Base-by-base conservation (phyloP, 2,329 filamentous ascomycete species). In the Verticillium albo-atrum region DNA sequence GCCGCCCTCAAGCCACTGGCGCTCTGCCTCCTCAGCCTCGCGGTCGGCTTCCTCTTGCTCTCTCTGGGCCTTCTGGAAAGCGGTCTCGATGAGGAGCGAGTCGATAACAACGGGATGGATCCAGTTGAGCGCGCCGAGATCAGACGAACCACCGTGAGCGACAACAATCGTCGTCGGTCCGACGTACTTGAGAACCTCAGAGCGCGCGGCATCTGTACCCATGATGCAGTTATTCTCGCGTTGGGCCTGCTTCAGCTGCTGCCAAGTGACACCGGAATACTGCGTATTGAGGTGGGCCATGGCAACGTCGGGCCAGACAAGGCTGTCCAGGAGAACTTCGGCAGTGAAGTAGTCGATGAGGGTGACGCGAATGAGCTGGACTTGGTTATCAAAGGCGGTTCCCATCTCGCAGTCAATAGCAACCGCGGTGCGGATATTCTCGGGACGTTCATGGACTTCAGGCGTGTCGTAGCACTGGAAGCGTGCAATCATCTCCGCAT, bases 341-440 rank as follows among this genome's bases (percentile, higher is more conserved):
- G 75, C 73, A 1, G 77, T 75, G 65, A 83, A 82, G 64, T 80
- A 82, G 65, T 84, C 82, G 27, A 85, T 65, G 2, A 77, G 66
- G 0, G 78, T 79, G 1, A 86, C 50, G 3, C 82, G 80, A 60
- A 86, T 82, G 7, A 85, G 69, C 61, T 84, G 81, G 0, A 70
- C 68, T 10, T 84, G 79, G 6, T 77, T 75, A 5, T 69, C 70
- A 9, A 65, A 63, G 2, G 77, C 70, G 0, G 72, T 75, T 17
- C 82, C 82, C 80, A 85, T 84, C 63, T 85, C 82, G 62, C 82
- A 85, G 61, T 84, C 82, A 3, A 86, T 69, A 0, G 77, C 79
- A 3, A 85, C 75, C 2, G 66, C 72, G 27, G 17, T 59, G 60
- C 58, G 57, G 20, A 54, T 28, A 47, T 37, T 55, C 52, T 42